Evolutionary conservation across 2,329 filamentous ascomycete genomes (phyloP).

Genomic region (Ramularia endophylla): DNA sequence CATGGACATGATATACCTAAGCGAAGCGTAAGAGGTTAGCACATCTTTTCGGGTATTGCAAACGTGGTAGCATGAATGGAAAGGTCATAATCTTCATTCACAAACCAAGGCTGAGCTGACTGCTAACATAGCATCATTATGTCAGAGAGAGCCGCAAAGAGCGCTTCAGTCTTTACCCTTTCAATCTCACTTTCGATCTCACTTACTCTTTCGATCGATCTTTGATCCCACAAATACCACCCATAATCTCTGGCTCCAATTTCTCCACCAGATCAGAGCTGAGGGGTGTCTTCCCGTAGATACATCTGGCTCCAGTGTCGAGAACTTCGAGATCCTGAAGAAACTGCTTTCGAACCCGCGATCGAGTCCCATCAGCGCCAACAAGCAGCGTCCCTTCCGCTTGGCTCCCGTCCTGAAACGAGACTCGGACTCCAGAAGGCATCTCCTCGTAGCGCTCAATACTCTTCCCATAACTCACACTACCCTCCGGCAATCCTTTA

Average conservation of each 20-base stretch:
- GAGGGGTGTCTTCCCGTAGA: constrained; percentile 13
- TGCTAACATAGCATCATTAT: no score
- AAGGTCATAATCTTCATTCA: no score
- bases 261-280: constrained; percentile 5
- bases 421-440: constrained; percentile 7
- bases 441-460: constrained; percentile 10
- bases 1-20: constrained; percentile 8
- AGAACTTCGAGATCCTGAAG: constrained; percentile 9
- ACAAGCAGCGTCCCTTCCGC: constrained; percentile 15
- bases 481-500: constrained; percentile 8
- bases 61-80: no score
- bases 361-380: constrained; percentile 13
- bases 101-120: no score
- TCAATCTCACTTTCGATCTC: no score
- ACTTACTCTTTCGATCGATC: constrained; percentile 6
- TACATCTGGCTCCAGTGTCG: constrained; percentile 10
- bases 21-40: no score
- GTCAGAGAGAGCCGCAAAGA: no score
- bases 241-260: constrained; percentile 3
- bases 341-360: constrained; percentile 11
- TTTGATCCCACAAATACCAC: constrained; percentile 8
- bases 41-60: no score
- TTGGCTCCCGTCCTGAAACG: constrained; percentile 14
- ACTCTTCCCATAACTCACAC: constrained; percentile 15
- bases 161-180: no score